Percentiles rank a stretch among this genome's conserved stretches.
These are phyloP conservation scores for Scheffersomyces titani DNA, from an alignment of 1,139 yeast species.

Conservation along the genomic window DNA sequence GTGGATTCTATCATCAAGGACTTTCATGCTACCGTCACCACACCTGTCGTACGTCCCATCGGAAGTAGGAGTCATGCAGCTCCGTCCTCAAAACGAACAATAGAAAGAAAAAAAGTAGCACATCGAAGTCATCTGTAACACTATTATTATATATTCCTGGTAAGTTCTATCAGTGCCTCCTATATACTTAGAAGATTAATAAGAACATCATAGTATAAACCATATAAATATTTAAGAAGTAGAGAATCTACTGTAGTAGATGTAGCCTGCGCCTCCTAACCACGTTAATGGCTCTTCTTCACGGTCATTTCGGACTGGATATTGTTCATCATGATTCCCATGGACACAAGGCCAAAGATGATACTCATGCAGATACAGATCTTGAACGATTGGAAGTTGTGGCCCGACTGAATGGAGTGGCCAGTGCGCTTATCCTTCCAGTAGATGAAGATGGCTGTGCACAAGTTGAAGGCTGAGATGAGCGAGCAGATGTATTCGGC, in stretches of 20 bases:
- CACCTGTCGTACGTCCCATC: conserved; percentile 26
- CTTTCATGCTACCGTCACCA: conserved; percentile 69
- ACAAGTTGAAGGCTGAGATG: conserved; percentile 21
- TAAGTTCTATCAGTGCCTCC: neutral
- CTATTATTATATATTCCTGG: neutral
- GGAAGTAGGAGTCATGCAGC: conserved; percentile 5
- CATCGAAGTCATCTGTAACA: neutral
- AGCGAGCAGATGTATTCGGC: conserved; percentile 20
- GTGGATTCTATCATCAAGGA: conserved; percentile 96
- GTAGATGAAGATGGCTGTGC: conserved; percentile 21
- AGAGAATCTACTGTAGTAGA: neutral
- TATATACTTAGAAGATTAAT: neutral
- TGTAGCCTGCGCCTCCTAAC: neutral
- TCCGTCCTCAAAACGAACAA: conserved; percentile 18
- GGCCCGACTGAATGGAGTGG: conserved; percentile 19
- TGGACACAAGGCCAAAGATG: conserved; percentile 20
- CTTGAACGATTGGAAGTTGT: conserved; percentile 22
- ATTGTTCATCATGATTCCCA: conserved; percentile 8
- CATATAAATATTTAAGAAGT: neutral
- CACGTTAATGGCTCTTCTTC: neutral
- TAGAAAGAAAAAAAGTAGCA: neutral
- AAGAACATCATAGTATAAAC: neutral
- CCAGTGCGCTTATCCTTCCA: conserved; percentile 18
- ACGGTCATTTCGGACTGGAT: neutral
- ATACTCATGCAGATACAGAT: conserved; percentile 24